These are phyloP conservation scores for Botrytis hyacinthi DNA, from an alignment of 2,329 filamentous ascomycete species.

Conservation along the genomic window DNA sequence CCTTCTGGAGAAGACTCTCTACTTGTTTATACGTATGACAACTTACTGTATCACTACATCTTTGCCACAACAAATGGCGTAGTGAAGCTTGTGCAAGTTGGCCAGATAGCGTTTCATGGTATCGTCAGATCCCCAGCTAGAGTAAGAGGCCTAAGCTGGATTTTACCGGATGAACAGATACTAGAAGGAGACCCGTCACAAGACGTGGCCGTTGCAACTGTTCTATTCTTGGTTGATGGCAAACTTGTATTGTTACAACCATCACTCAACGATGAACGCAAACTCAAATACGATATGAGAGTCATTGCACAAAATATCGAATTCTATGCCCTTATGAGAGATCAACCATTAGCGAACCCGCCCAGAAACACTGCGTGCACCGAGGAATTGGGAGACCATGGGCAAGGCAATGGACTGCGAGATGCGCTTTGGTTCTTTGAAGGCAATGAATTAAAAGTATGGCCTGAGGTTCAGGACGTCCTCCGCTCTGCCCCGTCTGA, in stretches of 20 bases:
- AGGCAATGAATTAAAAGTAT: constrained; percentile 78
- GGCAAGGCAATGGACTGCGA: constrained; percentile 49
- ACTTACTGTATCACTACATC: constrained; percentile 91
- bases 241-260: constrained; percentile 92
- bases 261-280: constrained; percentile 74
- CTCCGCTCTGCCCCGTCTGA: constrained; percentile 68
- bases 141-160: constrained; percentile 92
- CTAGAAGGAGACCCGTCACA: constrained; percentile 90
- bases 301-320: constrained; percentile 95
- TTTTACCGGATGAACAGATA: constrained; percentile 86
- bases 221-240: constrained; percentile 94
- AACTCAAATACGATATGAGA: constrained; percentile 97
- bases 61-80: constrained; percentile 69
- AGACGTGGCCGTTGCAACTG: constrained; percentile 89
- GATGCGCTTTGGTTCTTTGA: constrained; percentile 97
- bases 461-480: constrained; percentile 85
- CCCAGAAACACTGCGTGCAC: constrained; percentile 22
- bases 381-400: constrained; percentile 24
- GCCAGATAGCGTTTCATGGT: constrained; percentile 95
- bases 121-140: constrained; percentile 91
- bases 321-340: constrained; percentile 89
- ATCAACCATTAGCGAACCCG: constrained; percentile 56
- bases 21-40: constrained; percentile 95
- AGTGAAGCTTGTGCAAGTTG: constrained; percentile 84
- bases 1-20: constrained; percentile 91